Conservation (phyloP, 1,139 yeast genomes). For the Debaryomyces sp. region DNA sequence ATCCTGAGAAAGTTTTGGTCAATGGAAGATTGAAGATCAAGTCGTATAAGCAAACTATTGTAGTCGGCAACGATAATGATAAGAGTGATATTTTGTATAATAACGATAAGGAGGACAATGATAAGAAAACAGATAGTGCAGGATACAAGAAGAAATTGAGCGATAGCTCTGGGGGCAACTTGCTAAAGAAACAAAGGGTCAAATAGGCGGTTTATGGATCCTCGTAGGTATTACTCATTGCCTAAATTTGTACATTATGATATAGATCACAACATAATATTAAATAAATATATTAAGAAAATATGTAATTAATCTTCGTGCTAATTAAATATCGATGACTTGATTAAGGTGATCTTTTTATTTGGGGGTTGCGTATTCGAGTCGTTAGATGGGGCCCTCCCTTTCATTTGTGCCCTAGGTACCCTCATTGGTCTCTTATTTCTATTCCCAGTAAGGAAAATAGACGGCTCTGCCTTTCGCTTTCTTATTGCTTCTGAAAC, state of each 20-base stretch:
- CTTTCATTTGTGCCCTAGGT: neutral
- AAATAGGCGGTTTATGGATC: conserved; percentile 9
- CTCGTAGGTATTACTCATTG: neutral
- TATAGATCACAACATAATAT: neutral
- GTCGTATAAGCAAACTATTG: conserved; percentile 70
- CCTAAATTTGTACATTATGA: conserved; percentile 2
- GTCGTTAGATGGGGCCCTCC: neutral
- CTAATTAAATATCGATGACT: conserved; percentile 36
- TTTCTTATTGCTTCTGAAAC: neutral
- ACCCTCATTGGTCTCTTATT: conserved; percentile 15
- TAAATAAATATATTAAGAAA: neutral
- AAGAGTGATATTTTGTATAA: conserved; percentile 19
- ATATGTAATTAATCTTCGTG: neutral
- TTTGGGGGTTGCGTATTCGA: neutral
- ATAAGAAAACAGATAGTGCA: conserved; percentile 25
- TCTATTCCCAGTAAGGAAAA: conserved; percentile 21
- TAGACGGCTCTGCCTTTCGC: conserved; percentile 24
- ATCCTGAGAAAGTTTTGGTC: conserved; percentile 64
- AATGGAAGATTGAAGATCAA: conserved; percentile 72
- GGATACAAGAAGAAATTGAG: conserved; percentile 28
- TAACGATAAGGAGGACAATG: conserved; percentile 27
- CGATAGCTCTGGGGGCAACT: conserved; percentile 29
- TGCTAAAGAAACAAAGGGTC: conserved; percentile 27
- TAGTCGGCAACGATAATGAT: conserved; percentile 41
- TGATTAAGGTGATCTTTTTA: conserved; percentile 16